Evolutionary conservation across 139 green algal genomes (phyloP), one percentile per base, ranked within the genome.

Genomic region (Mesotaenium endlicherianum): DNA sequence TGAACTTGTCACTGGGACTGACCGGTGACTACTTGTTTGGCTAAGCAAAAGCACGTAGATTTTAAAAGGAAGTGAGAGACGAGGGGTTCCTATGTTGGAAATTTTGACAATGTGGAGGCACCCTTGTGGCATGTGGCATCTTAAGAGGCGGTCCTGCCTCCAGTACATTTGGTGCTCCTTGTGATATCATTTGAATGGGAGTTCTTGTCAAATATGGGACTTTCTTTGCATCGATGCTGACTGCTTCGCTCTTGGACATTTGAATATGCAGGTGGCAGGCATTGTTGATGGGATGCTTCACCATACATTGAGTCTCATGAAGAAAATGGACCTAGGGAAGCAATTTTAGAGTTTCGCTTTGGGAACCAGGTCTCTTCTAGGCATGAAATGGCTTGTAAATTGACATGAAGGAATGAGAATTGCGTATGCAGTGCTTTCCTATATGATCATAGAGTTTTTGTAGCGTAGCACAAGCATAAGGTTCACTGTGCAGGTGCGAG

Each of bases 261-360:
- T 57, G 8, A 2, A 2, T 26, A 3, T 81, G 0, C 71, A 85
- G 78, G 78, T 85, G 40, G 81, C 75, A 70, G 81, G 81, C 26
- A 91, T 91, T 50, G 41, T 88, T n/a, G 87, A 91, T 69, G 50
- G 47, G 17, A 71, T 91, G 36, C 30, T 91, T 30, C 44, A 82
- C 59, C 75, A 77, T 31, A 41, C 87, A 5, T 57, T 77, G 8
- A 69, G 44, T 34, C 14, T 87, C 6, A 34, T 82, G 36, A 91
- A 90, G 81, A 92, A 92, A 26, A 36, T 90, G n/a, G 38, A 91
- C n/a, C 60, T 91, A 49, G 87, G 87, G 16, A 91, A 91, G 71
- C 74, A 89, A 8, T 59, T 39, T 11, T 89, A 82, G 68, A 69
- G 36, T 8, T 8, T 14, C 14, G 31, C 8, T 80, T 80, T 74